These are phyloP conservation scores for Dorcoceras hygrometricum DNA, from an alignment of 257 asterid species.

Conservation along the genomic window DNA sequence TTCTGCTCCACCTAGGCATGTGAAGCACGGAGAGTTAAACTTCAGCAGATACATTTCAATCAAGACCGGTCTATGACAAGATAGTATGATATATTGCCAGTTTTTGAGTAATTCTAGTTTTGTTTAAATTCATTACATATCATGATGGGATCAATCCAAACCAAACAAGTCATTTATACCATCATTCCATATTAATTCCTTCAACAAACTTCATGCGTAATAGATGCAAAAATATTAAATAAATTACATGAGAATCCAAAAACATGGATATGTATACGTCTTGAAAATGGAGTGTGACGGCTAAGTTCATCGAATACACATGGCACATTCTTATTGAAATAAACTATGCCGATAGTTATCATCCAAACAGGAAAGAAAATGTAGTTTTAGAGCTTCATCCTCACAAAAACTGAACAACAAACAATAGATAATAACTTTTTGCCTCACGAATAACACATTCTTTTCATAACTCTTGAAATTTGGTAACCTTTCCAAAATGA, in stretches of 20 bases:
- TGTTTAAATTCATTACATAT: conserved; percentile 8
- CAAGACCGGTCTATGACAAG: background rate
- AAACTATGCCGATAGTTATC: background rate
- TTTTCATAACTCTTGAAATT: background rate
- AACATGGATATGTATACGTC: background rate
- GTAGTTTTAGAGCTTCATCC: background rate
- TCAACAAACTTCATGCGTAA: background rate
- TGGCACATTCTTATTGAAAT: background rate
- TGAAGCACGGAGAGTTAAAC: conserved; percentile 6
- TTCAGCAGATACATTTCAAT: background rate
- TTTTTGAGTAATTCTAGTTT: background rate
- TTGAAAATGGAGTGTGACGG: background rate
- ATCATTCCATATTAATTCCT: background rate
- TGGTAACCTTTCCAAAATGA: background rate
- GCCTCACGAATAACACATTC: background rate
- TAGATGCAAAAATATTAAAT: background rate
- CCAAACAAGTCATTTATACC: background rate
- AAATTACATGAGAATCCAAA: background rate
- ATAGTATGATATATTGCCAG: conserved; percentile 1
- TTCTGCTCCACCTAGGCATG: conserved; percentile 88
- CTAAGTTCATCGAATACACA: background rate
- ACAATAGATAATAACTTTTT: too few relatives aligned
- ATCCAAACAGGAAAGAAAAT: background rate
- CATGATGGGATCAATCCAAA: conserved; percentile 11
- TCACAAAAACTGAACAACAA: background rate